Conservation (phyloP, 1,284 basidiomycete genomes). For the Cryptococcus neoformans region DNA sequence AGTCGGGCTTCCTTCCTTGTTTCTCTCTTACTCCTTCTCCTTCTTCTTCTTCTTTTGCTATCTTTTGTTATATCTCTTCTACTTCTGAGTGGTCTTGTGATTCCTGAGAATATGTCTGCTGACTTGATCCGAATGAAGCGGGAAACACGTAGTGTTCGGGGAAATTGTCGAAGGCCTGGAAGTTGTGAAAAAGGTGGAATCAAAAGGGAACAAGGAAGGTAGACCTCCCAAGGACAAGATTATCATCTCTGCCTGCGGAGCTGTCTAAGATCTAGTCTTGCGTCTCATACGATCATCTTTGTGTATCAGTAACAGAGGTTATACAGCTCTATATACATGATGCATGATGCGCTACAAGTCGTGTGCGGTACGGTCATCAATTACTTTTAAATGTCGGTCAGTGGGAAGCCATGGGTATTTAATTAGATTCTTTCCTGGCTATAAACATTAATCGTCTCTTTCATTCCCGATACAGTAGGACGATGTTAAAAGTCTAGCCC, state of each 20-base stretch:
- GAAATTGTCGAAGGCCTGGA: conserved; percentile 84
- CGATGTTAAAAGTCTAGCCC: too few species aligned
- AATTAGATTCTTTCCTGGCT: too few species aligned
- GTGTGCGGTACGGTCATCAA: too few species aligned
- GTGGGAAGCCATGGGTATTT: too few species aligned
- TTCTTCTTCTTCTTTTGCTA: not conserved
- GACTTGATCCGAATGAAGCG: conserved; percentile 33
- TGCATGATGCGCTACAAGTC: too few species aligned
- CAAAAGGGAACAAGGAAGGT: conserved; percentile 40
- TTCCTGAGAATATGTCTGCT: not conserved
- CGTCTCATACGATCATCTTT: not conserved
- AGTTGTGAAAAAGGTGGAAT: conserved; percentile 64
- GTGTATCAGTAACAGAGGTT: not conserved
- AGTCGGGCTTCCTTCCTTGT: conserved; percentile 9
- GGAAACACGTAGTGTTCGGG: conserved; percentile 71
- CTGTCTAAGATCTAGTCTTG: conserved; percentile 9
- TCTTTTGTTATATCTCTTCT: not conserved
- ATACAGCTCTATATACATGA: too few species aligned
- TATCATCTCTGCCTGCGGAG: conserved; percentile 47
- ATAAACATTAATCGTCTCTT: too few species aligned
- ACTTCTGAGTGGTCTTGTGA: too few species aligned
- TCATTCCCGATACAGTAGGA: too few species aligned
- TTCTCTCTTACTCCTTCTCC: not conserved
- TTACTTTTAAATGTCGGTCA: too few species aligned
- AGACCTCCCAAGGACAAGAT: conserved; percentile 35